phyloP scores from a whole-genome alignment of 495 filamentous ascomycete genomes.

The Aspergillus homomorphus region DNA sequence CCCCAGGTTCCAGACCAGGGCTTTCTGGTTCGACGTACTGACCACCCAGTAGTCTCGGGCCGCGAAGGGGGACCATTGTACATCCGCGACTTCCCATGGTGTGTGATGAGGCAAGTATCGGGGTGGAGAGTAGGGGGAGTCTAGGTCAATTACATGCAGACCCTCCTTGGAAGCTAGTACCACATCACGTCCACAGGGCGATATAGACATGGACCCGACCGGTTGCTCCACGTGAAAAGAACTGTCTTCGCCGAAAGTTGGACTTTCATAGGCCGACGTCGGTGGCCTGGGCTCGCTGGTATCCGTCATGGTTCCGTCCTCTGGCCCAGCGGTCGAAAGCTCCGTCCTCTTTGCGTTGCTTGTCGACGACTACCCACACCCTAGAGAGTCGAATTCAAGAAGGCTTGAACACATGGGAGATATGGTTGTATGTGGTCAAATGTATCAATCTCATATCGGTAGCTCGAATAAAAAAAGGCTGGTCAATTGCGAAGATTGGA shows the following conservation, averaged over 20 bases:
- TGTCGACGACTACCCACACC: constrained; percentile 8
- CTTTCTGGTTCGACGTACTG: constrained; percentile 91
- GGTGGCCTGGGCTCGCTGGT: constrained; percentile 41
- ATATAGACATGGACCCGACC: constrained; percentile 78
- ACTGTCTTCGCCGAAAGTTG: constrained; percentile 81
- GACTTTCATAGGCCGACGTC: constrained; percentile 73
- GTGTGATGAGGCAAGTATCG: constrained; percentile 81
- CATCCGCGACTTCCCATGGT: constrained; percentile 96
- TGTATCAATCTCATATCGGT: constrained; percentile 21
- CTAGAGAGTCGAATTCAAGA: constrained; percentile 14
- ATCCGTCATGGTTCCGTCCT: constrained; percentile 37
- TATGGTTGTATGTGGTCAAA: neutral
- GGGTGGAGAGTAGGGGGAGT: constrained; percentile 85
- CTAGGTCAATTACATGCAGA: constrained; percentile 89
- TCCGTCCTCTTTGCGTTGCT: constrained; percentile 8
- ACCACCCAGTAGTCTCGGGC: constrained; percentile 88
- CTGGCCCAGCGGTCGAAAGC: constrained; percentile 16
- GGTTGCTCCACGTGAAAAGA: constrained; percentile 80
- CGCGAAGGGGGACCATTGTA: constrained; percentile 95
- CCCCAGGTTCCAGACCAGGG: constrained; percentile 89
- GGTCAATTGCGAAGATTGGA: constrained; percentile 12
- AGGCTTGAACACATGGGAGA: constrained; percentile 11
- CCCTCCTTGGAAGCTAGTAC: constrained; percentile 84
- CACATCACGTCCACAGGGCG: constrained; percentile 87
- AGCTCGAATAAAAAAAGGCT: neutral